phyloP scores from a whole-genome alignment of 257 asterid species.

The Solanum dulcamara region DNA sequence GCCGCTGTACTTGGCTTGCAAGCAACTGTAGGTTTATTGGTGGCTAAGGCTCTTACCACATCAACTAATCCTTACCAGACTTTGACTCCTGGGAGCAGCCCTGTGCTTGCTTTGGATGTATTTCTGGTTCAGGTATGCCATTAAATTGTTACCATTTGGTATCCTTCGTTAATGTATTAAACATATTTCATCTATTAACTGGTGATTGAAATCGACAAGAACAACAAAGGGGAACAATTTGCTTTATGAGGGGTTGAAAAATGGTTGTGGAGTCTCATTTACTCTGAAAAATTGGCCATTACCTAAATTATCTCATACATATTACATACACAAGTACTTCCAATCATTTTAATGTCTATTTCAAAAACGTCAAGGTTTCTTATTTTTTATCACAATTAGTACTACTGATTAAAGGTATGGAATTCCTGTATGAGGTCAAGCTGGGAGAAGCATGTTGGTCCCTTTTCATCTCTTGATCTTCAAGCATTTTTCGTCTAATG shows the following conservation, averaged over 20 bases:
- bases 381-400: not conserved
- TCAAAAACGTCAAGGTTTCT: not conserved
- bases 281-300: not conserved
- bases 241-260: not conserved
- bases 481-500: not conserved
- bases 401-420: not conserved
- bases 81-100: conserved; percentile 53
- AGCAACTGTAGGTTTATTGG: conserved; percentile 90
- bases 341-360: not conserved
- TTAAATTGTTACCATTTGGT: not conserved
- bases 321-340: not conserved
- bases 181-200: not conserved
- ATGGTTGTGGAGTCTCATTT: not conserved
- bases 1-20: conserved; percentile 94
- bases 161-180: not conserved
- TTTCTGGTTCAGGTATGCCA: conserved; percentile 87
- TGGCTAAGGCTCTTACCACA: conserved; percentile 95
- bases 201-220: not conserved
- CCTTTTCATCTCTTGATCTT: not conserved
- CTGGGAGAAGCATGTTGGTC: not conserved
- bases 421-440: not conserved
- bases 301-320: not conserved
- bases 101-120: conserved; percentile 92
- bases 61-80: conserved; percentile 88
- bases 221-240: not conserved